Evolutionary conservation across 768 basidiomycete genomes (phyloP), one percentile per base, ranked within the genome.

Genomic region (Russula ochroleuca): DNA sequence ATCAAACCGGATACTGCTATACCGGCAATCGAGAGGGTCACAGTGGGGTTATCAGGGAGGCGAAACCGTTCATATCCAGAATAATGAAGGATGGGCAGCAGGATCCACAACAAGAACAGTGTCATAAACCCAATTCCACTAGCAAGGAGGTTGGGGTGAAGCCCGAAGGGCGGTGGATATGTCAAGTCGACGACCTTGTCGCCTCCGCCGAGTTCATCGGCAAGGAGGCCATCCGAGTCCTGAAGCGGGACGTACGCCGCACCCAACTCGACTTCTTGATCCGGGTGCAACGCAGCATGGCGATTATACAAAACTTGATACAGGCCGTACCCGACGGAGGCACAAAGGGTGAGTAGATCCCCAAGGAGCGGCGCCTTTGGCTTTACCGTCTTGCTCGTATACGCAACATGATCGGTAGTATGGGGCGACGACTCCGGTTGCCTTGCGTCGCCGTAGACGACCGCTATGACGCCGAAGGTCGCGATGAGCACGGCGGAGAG

Each of bases 221-320:
- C 47, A 7, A 61, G 56, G 52, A 66, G 70, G 10, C 79, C 78
- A 40, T 76, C 77, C 31, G 75, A 72, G 5, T 72, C 74, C 0
- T 78, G 72, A 43, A 88, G 73, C 28, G 73, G 76, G 28, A 76
- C 76, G 71, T 88, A 87, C 17, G 73, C 67, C 40, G 63, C 68
- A 37, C 81, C 79, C 4, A 77, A 67, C 3, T 75, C 72, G 21
- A 76, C 72, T 62, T 86, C 85, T 2, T 83, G 81, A 67, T 86
- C 85, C n/a, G 79, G 82, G 4, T 87, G 83, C 17, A 91, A 76
- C 7, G 89, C 86, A 13, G 83, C 84, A 69, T 90, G 85, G 72
- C 80, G 83, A 77, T 92, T 94, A 82, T 94, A 94, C 47, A 91
- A 71, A 50, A 93, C 91, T 77, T 92, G 90, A 68, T 92, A 92